Percentiles rank a stretch among this genome's conserved stretches.
Evolutionary conservation across 2,329 filamentous ascomycete genomes (phyloP).

Genomic region (Pseudodiploospora longispora): DNA sequence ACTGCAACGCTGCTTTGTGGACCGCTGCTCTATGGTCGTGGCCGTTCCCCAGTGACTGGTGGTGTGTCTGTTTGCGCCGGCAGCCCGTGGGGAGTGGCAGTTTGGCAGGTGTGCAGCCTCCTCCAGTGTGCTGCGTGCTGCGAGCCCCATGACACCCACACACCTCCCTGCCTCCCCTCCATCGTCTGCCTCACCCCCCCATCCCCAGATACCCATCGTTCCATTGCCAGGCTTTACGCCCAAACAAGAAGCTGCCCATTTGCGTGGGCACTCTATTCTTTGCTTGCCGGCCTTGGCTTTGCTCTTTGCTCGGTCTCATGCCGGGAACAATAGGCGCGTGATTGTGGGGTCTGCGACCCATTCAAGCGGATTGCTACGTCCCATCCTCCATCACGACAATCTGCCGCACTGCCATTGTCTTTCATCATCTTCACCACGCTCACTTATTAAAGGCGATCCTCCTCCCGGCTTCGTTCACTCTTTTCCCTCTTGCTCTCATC

Average conservation of each 20-base stretch:
- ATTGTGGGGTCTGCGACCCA: slow-evolving; percentile 6
- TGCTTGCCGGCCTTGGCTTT: slow-evolving; percentile 5
- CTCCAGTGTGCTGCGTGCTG: too few relatives aligned
- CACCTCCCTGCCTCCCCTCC: too few relatives aligned
- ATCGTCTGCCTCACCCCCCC: too few relatives aligned
- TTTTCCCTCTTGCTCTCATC: slow-evolving; percentile 3
- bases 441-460: slow-evolving; percentile 8
- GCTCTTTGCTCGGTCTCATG: slow-evolving; percentile 9
- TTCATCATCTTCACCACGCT: slow-evolving; percentile 6
- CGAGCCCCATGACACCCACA: too few relatives aligned
- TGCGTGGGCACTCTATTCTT: background rate
- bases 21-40: background rate
- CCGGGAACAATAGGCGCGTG: slow-evolving; percentile 9
- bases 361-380: slow-evolving; percentile 3
- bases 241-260: slow-evolving; percentile 8
- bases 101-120: too few relatives aligned
- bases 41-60: background rate
- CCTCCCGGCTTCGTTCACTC: background rate
- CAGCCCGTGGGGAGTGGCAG: too few relatives aligned
- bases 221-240: background rate
- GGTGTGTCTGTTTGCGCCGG: too few relatives aligned
- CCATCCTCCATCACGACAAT: background rate
- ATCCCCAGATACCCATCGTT: too few relatives aligned
- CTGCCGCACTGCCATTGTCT: slow-evolving; percentile 1
- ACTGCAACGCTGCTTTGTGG: slow-evolving; percentile 6